Percentiles rank a stretch among this genome's conserved stretches.
These are phyloP conservation scores for Anisodus tanguticus DNA, from an alignment of 257 asterid genomes.

Conservation along the genomic window DNA sequence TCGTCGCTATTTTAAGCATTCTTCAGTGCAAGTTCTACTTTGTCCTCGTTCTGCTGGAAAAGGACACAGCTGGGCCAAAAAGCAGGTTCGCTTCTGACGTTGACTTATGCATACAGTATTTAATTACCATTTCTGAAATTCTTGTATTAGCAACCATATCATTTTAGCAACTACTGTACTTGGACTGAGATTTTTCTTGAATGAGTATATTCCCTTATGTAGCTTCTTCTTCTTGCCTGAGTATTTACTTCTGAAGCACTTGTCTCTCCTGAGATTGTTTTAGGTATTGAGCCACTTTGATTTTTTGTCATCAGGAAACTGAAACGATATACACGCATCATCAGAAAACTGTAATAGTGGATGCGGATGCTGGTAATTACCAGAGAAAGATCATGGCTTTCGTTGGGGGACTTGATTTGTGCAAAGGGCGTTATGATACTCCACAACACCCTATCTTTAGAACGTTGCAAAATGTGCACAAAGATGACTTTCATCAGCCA, in stretches of 20 bases:
- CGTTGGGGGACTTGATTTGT: constrained; percentile 90
- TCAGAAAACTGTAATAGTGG: constrained; percentile 88
- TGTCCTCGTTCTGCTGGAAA: constrained; percentile 83
- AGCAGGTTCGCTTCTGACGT: constrained; percentile 42
- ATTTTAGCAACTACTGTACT: background rate
- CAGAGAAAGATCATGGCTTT: constrained; percentile 74
- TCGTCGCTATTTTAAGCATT: constrained; percentile 84
- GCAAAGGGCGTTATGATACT: constrained; percentile 92
- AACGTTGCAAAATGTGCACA: constrained; percentile 72
- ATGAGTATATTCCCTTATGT: background rate
- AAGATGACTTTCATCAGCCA: constrained; percentile 87
- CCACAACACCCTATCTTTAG: constrained; percentile 69
- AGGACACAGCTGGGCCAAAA: constrained; percentile 80
- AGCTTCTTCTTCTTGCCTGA: background rate
- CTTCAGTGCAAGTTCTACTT: constrained; percentile 82
- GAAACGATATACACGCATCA: constrained; percentile 95
- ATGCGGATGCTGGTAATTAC: constrained; percentile 59
- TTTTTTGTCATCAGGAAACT: constrained; percentile 63
- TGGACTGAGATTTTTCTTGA: background rate
- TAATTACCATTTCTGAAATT: constrained; percentile 3
- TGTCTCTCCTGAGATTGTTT: constrained; percentile 18
- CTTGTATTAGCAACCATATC: background rate
- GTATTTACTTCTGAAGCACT: background rate
- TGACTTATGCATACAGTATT: constrained; percentile 17
- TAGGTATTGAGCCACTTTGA: constrained; percentile 23